Percentiles rank a stretch among this genome's conserved stretches.
Conservation (phyloP, 1,139 yeast species). For the Saccharomyces pastorianus region DNA sequence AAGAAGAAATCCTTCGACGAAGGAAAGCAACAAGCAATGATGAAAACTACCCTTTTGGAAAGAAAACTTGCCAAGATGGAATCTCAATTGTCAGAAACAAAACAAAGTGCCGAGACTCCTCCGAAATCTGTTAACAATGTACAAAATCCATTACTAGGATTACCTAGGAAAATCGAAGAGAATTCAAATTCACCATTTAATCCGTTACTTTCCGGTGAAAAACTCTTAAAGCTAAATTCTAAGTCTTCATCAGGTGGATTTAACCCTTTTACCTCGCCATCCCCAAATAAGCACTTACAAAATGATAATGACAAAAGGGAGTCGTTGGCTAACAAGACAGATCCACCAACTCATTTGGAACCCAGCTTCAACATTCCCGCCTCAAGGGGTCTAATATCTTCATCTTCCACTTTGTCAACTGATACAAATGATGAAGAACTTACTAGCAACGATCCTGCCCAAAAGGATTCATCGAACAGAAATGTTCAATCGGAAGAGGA, state of each 20-base stretch:
- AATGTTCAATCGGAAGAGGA: not conserved
- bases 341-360: not conserved
- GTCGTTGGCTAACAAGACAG: not conserved
- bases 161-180: not conserved
- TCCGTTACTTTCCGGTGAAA: not conserved
- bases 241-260: not conserved
- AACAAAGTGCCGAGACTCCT: not conserved
- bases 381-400: not conserved
- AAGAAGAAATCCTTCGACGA: slow-evolving; percentile 36
- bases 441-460: not conserved
- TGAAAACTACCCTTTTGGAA: slow-evolving; percentile 26
- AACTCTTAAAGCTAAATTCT: not conserved
- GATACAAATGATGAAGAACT: not conserved
- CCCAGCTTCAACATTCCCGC: not conserved
- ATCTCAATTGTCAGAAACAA: slow-evolving; percentile 10
- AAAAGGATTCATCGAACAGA: not conserved
- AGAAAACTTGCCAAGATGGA: slow-evolving; percentile 23
- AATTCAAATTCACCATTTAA: not conserved
- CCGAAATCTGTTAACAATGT: not conserved
- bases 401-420: not conserved
- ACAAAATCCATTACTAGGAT: not conserved
- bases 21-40: slow-evolving; percentile 32
- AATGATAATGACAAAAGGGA: not conserved
- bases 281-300: not conserved
- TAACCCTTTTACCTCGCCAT: not conserved